Evolutionary conservation across 306 rosid species (phyloP), one percentile per base, ranked within the genome.

Genomic region (Crataegus laevigata): DNA sequence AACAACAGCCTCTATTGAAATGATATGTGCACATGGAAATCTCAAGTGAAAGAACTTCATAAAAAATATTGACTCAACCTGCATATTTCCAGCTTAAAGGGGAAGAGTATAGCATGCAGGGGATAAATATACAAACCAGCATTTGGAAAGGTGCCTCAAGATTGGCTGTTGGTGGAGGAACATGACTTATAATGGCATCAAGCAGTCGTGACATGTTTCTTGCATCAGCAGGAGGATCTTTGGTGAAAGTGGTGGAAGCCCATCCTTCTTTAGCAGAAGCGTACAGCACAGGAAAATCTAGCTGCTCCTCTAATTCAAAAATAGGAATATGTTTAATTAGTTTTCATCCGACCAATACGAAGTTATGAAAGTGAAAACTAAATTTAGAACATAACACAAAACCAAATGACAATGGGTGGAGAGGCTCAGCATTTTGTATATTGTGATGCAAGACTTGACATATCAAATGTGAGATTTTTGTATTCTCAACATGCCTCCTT

Each of bases 231-330:
- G 96, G 96, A 77, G 97, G 99, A 73, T 90, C 91, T 87, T 90
- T 94, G 74, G 97, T 94, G 85, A 82, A 91, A 40, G 86, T 79
- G 75, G 82, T 77, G 12, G 99, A 90, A 58, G 97, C 92, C 99
- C 99, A 94, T 81, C 99, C 99, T 81, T 94, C 99, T 85, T 92
- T 94, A 75, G 99, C 99, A 81, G 99, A 94, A 75, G 97, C 96
- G 84, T 94, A 94, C 58, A 94, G 89, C 86, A 91, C 99, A 12
- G 99, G 97, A 78, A 94, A 94, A 84, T 94, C 99, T 55, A 94
- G 91, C 82, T 94, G 99, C 81, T 92, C 99, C 97, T 94, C 99
- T 91, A 83, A 24, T 77, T 62, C 29, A 61, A 78, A 58, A 43
- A 72, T 6, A 34, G 72, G 77, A 78, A 55, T 54, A 71, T 58